Percentiles rank a stretch among this genome's conserved stretches.
phyloP scores from a whole-genome alignment of 2,329 filamentous ascomycete species.

The Ophiobolus disseminans region DNA sequence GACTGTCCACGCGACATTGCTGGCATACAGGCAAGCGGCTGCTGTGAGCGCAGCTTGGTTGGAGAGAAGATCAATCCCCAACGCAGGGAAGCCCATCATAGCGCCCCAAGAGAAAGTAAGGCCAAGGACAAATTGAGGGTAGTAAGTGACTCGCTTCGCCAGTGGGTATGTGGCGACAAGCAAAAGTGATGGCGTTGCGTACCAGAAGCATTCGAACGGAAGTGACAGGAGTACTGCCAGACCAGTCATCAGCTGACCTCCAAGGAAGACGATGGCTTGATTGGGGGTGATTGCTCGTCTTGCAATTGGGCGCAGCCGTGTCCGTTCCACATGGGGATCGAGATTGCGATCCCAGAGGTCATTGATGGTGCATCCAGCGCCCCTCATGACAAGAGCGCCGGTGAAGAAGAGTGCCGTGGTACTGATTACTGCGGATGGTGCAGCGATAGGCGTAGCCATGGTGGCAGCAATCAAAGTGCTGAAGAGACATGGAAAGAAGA shows the following conservation, averaged over 20 bases:
- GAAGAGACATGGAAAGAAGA: constrained; percentile 86
- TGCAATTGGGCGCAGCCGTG: constrained; percentile 79
- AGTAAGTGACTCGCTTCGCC: constrained; percentile 85
- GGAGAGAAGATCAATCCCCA: constrained; percentile 76
- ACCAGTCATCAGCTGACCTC: constrained; percentile 74
- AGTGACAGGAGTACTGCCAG: constrained; percentile 79
- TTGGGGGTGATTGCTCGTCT: constrained; percentile 76
- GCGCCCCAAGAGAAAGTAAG: constrained; percentile 90
- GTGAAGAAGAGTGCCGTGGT: constrained; percentile 74
- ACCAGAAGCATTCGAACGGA: constrained; percentile 74
- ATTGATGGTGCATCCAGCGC: constrained; percentile 87
- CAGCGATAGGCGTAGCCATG: constrained; percentile 66
- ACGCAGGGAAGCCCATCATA: constrained; percentile 83
- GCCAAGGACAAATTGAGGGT: constrained; percentile 83
- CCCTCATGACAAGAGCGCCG: constrained; percentile 83
- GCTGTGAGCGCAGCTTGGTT: constrained; percentile 68
- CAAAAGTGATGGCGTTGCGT: constrained; percentile 76
- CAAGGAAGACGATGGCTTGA: constrained; percentile 76
- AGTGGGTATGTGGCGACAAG: constrained; percentile 80
- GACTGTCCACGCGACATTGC: constrained; percentile 85
- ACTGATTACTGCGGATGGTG: constrained; percentile 67
- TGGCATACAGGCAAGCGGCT: constrained; percentile 74
- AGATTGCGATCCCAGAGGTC: constrained; percentile 90
- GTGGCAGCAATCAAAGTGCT: constrained; percentile 82
- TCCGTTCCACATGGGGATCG: constrained; percentile 79